Conservation (phyloP, 345 rosid species). For the Eucalyptus camaldulensis region DNA sequence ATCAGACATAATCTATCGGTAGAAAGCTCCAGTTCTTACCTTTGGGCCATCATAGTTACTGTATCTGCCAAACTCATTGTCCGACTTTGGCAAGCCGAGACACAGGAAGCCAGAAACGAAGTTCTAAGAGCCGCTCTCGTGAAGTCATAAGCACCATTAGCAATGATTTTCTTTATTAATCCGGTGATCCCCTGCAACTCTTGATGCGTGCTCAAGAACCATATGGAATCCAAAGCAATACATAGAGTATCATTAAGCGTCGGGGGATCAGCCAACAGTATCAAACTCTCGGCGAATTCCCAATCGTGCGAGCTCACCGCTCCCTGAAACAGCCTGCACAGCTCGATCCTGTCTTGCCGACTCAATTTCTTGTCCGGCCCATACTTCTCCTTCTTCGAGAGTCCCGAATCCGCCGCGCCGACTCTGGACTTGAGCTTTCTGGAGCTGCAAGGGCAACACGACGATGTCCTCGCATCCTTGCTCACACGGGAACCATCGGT, state of each 20-base stretch:
- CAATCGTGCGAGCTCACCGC: conserved; percentile 84
- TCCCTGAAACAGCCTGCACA: conserved; percentile 67
- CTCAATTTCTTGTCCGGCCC: conserved; percentile 55
- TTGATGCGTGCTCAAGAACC: conserved; percentile 73
- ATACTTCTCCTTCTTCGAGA: conserved; percentile 21
- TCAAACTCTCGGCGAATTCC: conserved; percentile 72
- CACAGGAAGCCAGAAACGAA: conserved; percentile 94
- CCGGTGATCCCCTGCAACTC: conserved; percentile 62
- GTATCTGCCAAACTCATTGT: conserved; percentile 80
- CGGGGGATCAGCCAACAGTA: conserved; percentile 63
- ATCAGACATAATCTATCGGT: background rate
- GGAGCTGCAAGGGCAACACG: conserved; percentile 31
- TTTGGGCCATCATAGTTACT: conserved; percentile 86
- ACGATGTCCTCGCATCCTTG: conserved; percentile 22
- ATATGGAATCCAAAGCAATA: conserved; percentile 74
- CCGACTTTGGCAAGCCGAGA: conserved; percentile 85
- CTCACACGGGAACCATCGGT: conserved; percentile 44
- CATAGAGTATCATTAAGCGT: conserved; percentile 87
- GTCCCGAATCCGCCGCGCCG: conserved; percentile 14
- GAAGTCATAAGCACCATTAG: conserved; percentile 87
- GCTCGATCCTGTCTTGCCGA: conserved; percentile 64
- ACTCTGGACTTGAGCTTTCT: conserved; percentile 29
- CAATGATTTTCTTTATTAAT: conserved; percentile 58
- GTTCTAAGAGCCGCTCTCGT: conserved; percentile 96
- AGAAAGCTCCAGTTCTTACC: conserved; percentile 24